Conservation (phyloP, 768 basidiomycete genomes). For the Xerocomus potaroensis region DNA sequence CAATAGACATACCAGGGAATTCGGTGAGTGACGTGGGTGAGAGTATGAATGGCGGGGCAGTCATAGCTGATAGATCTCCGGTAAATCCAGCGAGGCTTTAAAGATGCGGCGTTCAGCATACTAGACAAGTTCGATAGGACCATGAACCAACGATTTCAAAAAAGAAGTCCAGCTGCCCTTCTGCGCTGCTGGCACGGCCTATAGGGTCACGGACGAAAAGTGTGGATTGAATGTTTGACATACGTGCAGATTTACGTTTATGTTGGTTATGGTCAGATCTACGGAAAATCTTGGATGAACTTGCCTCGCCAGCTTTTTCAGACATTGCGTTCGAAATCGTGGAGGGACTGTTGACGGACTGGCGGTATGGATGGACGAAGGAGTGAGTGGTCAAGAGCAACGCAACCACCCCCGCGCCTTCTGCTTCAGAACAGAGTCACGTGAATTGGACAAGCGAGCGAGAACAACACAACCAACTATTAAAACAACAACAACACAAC, state of each 20-base stretch:
- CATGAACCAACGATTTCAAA: conserved; percentile 72
- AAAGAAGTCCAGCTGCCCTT: conserved; percentile 87
- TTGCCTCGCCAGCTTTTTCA: conserved; percentile 42
- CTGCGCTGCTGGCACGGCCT: conserved; percentile 80
- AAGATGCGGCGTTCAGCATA: conserved; percentile 2
- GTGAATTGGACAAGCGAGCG: no score
- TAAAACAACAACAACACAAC: no score
- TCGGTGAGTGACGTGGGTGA: conserved; percentile 89
- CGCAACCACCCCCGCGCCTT: not conserved
- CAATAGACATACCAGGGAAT: conserved; percentile 64
- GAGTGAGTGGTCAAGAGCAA: conserved; percentile 8
- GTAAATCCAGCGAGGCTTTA: conserved; percentile 78
- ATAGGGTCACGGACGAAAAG: conserved; percentile 17
- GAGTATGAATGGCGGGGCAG: conserved; percentile 88
- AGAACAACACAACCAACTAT: no score
- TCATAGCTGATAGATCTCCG: conserved; percentile 81
- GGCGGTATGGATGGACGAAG: conserved; percentile 8
- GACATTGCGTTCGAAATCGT: conserved; percentile 25
- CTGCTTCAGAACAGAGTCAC: conserved; percentile 13
- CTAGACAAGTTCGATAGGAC: not conserved
- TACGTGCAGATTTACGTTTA: conserved; percentile 33
- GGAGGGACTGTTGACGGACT: conserved; percentile 5
- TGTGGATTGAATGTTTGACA: conserved; percentile 26
- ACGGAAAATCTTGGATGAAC: conserved; percentile 20
- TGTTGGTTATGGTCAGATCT: conserved; percentile 22